phyloP scores from a whole-genome alignment of 345 rosid genomes.

The Geranium brycei region DNA sequence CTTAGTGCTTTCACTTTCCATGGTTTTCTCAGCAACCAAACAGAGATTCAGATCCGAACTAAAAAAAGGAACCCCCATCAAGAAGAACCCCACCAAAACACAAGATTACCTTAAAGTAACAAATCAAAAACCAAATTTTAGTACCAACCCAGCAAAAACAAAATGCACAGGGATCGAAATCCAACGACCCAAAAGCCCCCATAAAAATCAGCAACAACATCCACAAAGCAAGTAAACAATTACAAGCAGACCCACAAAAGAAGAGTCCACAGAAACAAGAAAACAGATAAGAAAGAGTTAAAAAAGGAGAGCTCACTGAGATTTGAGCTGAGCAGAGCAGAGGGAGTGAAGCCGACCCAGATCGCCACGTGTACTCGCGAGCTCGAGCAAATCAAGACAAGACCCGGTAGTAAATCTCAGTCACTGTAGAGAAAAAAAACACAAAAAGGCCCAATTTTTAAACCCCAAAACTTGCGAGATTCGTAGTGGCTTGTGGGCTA shows the following conservation, averaged over 20 bases:
- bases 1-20: conserved; percentile 16
- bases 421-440: conserved; percentile 9
- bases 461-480: not conserved
- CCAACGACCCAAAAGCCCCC: conserved; percentile 8
- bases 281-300: conserved; percentile 4
- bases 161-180: conserved; percentile 29
- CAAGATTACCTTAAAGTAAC: conserved; percentile 13
- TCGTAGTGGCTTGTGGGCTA: not conserved
- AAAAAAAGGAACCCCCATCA: conserved; percentile 6
- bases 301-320: conserved; percentile 33
- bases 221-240: conserved; percentile 9
- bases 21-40: conserved; percentile 16
- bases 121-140: conserved; percentile 10
- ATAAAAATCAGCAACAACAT: conserved; percentile 8
- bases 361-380: conserved; percentile 42
- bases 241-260: conserved; percentile 5
- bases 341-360: conserved; percentile 39
- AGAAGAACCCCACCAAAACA: conserved; percentile 9
- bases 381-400: conserved; percentile 45
- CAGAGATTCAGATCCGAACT: conserved; percentile 11
- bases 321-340: conserved; percentile 25
- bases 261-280: no score
- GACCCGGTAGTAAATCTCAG: conserved; percentile 24
- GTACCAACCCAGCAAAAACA: not conserved
- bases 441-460: conserved; percentile 8